Evolutionary conservation across 495 filamentous ascomycete species (phyloP).

Genomic region (Xylaria intraflava): DNA sequence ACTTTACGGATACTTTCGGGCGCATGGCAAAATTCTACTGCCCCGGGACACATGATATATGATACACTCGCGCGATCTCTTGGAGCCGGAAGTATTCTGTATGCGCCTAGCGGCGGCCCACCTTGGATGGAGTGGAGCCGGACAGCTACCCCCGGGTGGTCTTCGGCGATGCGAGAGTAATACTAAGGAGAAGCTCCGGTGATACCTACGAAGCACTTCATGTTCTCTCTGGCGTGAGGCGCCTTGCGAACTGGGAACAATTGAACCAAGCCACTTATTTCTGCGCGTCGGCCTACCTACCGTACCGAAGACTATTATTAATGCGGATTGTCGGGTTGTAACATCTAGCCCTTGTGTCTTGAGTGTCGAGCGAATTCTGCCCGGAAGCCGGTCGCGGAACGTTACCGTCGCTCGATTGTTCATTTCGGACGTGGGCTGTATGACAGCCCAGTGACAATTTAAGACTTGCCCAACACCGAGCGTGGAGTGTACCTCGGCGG

Average conservation of each 20-base stretch:
- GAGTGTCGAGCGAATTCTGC: too few species aligned
- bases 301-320: too few species aligned
- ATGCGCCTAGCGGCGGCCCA: not conserved
- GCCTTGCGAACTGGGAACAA: conserved; percentile 27
- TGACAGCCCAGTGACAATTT: too few species aligned
- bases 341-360: too few species aligned
- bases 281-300: too few species aligned
- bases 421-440: too few species aligned
- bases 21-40: too few species aligned
- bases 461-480: too few species aligned
- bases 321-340: too few species aligned
- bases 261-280: conserved; percentile 17
- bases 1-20: not conserved
- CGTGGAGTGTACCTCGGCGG: too few species aligned
- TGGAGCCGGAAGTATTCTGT: not conserved
- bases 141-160: conserved; percentile 30
- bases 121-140: conserved; percentile 34
- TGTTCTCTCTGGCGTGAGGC: conserved; percentile 20
- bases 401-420: too few species aligned
- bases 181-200: conserved; percentile 12
- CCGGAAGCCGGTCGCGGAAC: too few species aligned
- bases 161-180: conserved; percentile 22
- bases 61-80: not conserved
- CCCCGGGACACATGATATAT: not conserved
- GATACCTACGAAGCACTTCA: conserved; percentile 21